These are phyloP conservation scores for Mortierella sp. DNA, from an alignment of 371 early-diverging fungal genomes.

Conservation along the genomic window DNA sequence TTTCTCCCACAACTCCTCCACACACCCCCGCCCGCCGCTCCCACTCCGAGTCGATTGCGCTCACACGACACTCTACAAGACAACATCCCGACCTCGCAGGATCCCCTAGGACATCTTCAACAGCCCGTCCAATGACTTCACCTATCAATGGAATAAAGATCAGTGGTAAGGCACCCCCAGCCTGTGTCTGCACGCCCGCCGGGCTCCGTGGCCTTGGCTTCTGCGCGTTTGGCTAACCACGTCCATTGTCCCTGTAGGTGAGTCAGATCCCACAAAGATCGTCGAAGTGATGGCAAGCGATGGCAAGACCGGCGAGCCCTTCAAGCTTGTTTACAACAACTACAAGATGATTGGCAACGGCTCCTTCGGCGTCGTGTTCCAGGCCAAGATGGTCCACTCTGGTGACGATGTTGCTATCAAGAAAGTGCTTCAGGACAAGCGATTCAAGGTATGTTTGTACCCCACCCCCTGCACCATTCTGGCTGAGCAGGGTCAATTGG, in stretches of 20 bases:
- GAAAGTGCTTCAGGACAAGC: slow-evolving; percentile 95
- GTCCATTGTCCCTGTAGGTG: slow-evolving; percentile 44
- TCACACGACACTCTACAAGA: slow-evolving; percentile 3
- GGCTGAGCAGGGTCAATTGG: not conserved
- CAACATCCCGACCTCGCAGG: not conserved
- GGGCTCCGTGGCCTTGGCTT: no score
- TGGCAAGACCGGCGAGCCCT: slow-evolving; percentile 84
- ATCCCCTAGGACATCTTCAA: not conserved
- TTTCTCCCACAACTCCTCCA: not conserved
- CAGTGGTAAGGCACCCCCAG: slow-evolving; percentile 51
- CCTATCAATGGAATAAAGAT: slow-evolving; percentile 54
- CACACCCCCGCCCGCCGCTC: no score
- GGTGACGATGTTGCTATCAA: slow-evolving; percentile 92
- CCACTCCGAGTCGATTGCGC: not conserved
- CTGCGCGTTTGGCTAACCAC: not conserved
- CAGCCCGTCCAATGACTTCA: slow-evolving; percentile 9
- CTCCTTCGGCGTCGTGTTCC: slow-evolving; percentile 96
- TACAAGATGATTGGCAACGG: slow-evolving; percentile 94
- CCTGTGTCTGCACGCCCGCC: no score
- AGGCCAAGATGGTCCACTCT: slow-evolving; percentile 86
- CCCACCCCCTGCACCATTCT: not conserved
- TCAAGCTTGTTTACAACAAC: slow-evolving; percentile 87
- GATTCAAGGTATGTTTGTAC: slow-evolving; percentile 81
- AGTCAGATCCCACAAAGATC: slow-evolving; percentile 60
- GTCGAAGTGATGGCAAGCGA: slow-evolving; percentile 77